Evolutionary conservation across 768 basidiomycete species (phyloP).

Genomic region (Lyophyllum atratum): DNA sequence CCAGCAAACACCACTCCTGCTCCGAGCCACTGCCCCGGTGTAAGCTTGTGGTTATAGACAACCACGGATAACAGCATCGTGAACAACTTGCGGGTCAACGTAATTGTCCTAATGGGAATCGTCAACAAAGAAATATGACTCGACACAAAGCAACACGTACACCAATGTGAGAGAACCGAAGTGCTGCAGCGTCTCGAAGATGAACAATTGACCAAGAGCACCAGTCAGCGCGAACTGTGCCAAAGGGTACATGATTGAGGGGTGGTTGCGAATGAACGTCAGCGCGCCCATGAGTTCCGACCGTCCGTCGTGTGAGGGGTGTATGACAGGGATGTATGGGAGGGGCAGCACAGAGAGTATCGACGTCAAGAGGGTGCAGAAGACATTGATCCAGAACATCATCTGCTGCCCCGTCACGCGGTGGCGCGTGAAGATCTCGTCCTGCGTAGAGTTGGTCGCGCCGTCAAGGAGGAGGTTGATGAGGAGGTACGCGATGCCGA

Average conservation of each 20-base stretch:
- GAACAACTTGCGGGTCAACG: conserved; percentile 94
- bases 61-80: conserved; percentile 97
- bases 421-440: conserved; percentile 87
- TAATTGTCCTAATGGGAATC: conserved; percentile 70
- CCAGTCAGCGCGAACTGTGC: conserved; percentile 87
- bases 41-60: conserved; percentile 86
- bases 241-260: conserved; percentile 70
- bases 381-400: conserved; percentile 98
- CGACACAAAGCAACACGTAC: conserved; percentile 37
- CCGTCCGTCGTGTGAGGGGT: conserved; percentile 59
- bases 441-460: conserved; percentile 93
- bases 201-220: conserved; percentile 94
- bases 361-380: conserved; percentile 75
- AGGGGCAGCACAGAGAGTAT: conserved; percentile 73
- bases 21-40: conserved; percentile 90
- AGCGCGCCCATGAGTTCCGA: conserved; percentile 72
- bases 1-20: conserved; percentile 92
- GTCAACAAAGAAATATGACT: neutral
- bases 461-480: conserved; percentile 93
- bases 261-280: conserved; percentile 76
- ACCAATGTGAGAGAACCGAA: conserved; percentile 90
- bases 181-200: conserved; percentile 92
- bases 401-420: conserved; percentile 88
- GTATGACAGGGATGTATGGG: conserved; percentile 80
- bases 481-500: conserved; percentile 75